phyloP scores from a whole-genome alignment of 176 grass and related monocot genomes.

The Zizania latifolia region DNA sequence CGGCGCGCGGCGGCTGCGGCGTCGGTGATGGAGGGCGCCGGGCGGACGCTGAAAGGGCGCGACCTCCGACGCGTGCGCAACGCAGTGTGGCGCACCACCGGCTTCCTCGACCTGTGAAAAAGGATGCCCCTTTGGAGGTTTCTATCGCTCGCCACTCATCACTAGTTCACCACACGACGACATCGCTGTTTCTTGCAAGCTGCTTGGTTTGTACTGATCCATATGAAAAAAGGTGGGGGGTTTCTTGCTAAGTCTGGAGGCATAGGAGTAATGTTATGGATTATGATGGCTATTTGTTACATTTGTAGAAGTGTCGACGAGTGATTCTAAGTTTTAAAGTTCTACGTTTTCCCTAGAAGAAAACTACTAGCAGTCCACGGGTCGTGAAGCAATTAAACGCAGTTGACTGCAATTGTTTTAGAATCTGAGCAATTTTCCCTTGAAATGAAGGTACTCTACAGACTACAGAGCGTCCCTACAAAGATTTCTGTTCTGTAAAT shows the following conservation, averaged over 20 bases:
- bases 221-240: not conserved
- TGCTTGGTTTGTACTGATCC: not conserved
- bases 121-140: slow-evolving; percentile 41
- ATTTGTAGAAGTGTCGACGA: not conserved
- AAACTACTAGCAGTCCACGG: not conserved
- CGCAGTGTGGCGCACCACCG: slow-evolving; percentile 72
- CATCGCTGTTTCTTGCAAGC: not conserved
- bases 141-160: not conserved
- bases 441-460: not conserved
- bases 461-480: not conserved
- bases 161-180: not conserved
- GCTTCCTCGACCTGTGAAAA: slow-evolving; percentile 79
- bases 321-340: slow-evolving; percentile 7
- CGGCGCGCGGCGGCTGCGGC: slow-evolving; percentile 45
- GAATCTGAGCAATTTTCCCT: not conserved
- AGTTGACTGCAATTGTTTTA: not conserved
- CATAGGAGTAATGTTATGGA: not conserved
- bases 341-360: slow-evolving; percentile 2
- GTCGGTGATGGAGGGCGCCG: slow-evolving; percentile 72
- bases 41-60: slow-evolving; percentile 72
- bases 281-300: slow-evolving; percentile 7
- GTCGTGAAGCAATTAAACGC: not conserved
- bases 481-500: not conserved
- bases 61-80: slow-evolving; percentile 80
- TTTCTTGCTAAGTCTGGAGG: slow-evolving; percentile 6